Evolutionary conservation across 768 basidiomycete genomes (phyloP), one percentile per base, ranked within the genome.

Genomic region (Mycena pura): DNA sequence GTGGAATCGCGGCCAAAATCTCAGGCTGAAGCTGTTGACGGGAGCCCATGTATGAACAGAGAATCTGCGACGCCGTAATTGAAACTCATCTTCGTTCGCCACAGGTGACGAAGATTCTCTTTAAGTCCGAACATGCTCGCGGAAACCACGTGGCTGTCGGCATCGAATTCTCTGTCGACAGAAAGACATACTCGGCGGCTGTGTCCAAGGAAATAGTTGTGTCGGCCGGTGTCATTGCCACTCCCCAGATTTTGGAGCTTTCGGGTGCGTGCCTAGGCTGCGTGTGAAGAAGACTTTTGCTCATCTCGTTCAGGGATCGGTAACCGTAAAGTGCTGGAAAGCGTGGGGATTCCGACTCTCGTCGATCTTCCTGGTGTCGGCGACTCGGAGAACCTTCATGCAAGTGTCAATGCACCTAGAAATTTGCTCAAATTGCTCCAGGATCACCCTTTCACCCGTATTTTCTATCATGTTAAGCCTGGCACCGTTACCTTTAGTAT

Each of bases 281-380:
- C 34, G 13, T 44, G 3, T 22, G n/a, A 10, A 8, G n/a, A 25
- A 11, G 19, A 29, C 24, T 13, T 34, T 17, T 19, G 24, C 70
- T 6, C 68, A 67, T 36, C 32, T 71, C n/a, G n/a, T n/a, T 67
- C 63, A 49, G 71, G 71, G 3, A 65, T 73, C 34, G 72, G 72
- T 5, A 49, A 67, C 49, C 17, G 61, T 28, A 24, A 55, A 25
- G 24, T 68, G 14, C 50, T 73, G 41, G 19, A 38, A 6, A 27
- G 43, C 15, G 44, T 55, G 24, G 68, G 57, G 1, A 71, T 76
- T 32, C 51, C 64, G 6, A 47, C 58, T 25, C 39, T 69, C 19
- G 43, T 77, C 19, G 70, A 74, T 36, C 65, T 74, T 5, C 76
- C 72, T 15, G 70, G 70, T 5, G 75, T 74, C 3, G 74, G 75